Conservation (phyloP, 192 early-diverging fungal species). For the Backusella morwellensis region DNA sequence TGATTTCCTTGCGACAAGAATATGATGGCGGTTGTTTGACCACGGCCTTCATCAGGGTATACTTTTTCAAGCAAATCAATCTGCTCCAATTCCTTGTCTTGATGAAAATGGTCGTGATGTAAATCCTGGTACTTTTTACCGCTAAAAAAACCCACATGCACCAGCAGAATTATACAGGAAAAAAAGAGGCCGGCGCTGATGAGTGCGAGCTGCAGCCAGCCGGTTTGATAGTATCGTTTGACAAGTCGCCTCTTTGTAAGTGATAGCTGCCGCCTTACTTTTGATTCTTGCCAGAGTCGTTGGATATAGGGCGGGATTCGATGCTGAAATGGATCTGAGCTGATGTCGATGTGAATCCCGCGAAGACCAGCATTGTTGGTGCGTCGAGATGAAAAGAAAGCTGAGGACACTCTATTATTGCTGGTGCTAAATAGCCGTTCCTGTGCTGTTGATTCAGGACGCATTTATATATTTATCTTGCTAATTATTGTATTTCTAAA, state of each 20-base stretch:
- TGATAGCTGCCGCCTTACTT: slow-evolving; percentile 7
- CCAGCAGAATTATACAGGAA: slow-evolving; percentile 25
- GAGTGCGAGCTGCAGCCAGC: neutral
- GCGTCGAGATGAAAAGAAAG: slow-evolving; percentile 7
- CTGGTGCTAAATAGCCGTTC: neutral
- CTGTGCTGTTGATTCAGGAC: neutral
- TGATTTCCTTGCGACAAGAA: slow-evolving; percentile 6
- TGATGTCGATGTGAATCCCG: slow-evolving; percentile 41
- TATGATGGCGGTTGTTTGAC: slow-evolving; percentile 45
- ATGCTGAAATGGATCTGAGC: slow-evolving; percentile 40
- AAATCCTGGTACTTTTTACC: slow-evolving; percentile 31
- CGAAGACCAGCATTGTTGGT: neutral
- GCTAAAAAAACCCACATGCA: slow-evolving; percentile 34
- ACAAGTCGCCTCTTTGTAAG: slow-evolving; percentile 5
- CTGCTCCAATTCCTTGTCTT: slow-evolving; percentile 3
- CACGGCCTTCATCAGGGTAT: slow-evolving; percentile 47
- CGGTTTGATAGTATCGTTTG: slow-evolving; percentile 10
- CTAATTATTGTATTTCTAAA: neutral
- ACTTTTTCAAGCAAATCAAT: slow-evolving; percentile 40
- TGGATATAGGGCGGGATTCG: slow-evolving; percentile 35
- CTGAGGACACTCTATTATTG: neutral
- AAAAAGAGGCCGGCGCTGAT: neutral
- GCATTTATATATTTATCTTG: neutral
- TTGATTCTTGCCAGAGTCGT: slow-evolving; percentile 34
- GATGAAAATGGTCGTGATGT: slow-evolving; percentile 24